Percentiles rank a stretch among this genome's conserved stretches.
phyloP scores from a whole-genome alignment of 768 basidiomycete species.

The Chalciporus piperatus region DNA sequence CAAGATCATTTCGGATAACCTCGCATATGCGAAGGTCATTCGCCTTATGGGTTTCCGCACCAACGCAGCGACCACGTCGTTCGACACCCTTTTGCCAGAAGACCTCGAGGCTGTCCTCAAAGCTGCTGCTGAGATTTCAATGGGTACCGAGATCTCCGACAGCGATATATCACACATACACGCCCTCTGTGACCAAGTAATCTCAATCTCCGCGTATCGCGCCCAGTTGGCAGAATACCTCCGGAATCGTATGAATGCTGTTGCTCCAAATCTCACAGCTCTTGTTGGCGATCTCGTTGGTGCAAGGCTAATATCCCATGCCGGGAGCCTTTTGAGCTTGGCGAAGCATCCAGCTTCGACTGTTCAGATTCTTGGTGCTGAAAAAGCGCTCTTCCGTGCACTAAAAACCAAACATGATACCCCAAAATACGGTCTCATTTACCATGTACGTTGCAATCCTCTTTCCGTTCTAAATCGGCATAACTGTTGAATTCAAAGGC shows the following conservation, averaged over 20 bases:
- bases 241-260: slow-evolving; percentile 95
- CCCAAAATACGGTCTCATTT: slow-evolving; percentile 99
- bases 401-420: slow-evolving; percentile 90
- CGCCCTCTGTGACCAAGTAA: slow-evolving; percentile 96
- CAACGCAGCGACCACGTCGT: slow-evolving; percentile 82
- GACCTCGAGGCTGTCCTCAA: slow-evolving; percentile 95
- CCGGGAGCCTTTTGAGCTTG: slow-evolving; percentile 65
- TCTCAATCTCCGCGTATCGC: slow-evolving; percentile 93
- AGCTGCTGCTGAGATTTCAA: slow-evolving; percentile 94
- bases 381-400: slow-evolving; percentile 75
- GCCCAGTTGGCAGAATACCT: slow-evolving; percentile 95
- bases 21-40: slow-evolving; percentile 94
- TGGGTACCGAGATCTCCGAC: slow-evolving; percentile 99
- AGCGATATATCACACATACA: slow-evolving; percentile 96
- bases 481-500: slow-evolving; percentile 47
- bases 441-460: slow-evolving; percentile 64
- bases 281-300: slow-evolving; percentile 78
- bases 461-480: not conserved
- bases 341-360: slow-evolving; percentile 80
- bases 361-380: slow-evolving; percentile 73
- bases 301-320: slow-evolving; percentile 71
- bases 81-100: slow-evolving; percentile 91
- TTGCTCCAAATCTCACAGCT: slow-evolving; percentile 94
- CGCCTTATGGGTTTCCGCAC: slow-evolving; percentile 96
- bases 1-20: slow-evolving; percentile 96